Evolutionary conservation across 495 filamentous ascomycete genomes (phyloP).

Genomic region (Penicillium paradoxum): DNA sequence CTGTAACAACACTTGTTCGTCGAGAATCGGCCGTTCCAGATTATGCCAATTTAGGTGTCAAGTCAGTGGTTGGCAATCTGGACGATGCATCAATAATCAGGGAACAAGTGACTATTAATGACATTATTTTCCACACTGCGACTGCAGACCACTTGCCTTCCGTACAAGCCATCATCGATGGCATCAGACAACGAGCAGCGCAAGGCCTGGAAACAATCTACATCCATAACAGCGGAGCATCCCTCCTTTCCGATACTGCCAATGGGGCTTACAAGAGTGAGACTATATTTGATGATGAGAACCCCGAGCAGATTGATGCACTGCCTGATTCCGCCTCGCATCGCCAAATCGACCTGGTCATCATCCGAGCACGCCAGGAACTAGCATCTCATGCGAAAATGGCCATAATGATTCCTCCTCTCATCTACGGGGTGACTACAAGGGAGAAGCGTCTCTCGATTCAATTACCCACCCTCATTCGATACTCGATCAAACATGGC

Average conservation of each 20-base stretch:
- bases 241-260: conserved; percentile 18
- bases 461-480: conserved; percentile 25
- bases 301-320: conserved; percentile 25
- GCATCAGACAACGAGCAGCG: conserved; percentile 25
- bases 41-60: conserved; percentile 17
- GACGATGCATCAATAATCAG: conserved; percentile 26
- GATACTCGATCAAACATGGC: conserved; percentile 34
- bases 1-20: conserved; percentile 29
- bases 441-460: conserved; percentile 26
- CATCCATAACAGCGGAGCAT: conserved; percentile 38
- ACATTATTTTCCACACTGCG: conserved; percentile 38
- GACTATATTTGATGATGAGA: conserved; percentile 32
- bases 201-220: conserved; percentile 26
- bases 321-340: conserved; percentile 34
- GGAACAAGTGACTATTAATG: conserved; percentile 17
- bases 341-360: conserved; percentile 37
- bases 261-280: conserved; percentile 18
- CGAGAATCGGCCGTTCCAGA: conserved; percentile 19
- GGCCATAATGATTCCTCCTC: conserved; percentile 32
- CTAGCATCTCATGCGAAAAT: conserved; percentile 32
- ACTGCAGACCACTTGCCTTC: conserved; percentile 33
- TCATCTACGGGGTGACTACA: conserved; percentile 30
- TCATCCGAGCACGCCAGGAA: conserved; percentile 25
- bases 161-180: conserved; percentile 29
- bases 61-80: conserved; percentile 24